phyloP scores from a whole-genome alignment of 805 yeast species.

The Brettanomyces bruxellensis region DNA sequence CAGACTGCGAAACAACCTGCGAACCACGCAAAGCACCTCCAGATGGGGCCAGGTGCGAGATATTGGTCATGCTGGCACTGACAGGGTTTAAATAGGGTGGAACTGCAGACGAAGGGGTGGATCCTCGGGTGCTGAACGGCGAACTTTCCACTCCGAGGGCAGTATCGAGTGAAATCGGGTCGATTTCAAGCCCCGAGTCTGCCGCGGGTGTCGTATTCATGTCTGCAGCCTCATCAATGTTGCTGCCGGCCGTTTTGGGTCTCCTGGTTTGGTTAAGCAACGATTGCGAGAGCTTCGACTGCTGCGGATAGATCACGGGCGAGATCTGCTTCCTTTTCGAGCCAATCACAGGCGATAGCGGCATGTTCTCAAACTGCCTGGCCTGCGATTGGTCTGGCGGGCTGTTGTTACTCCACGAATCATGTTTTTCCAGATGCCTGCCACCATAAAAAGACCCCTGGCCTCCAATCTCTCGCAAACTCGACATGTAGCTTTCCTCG shows the following conservation, averaged over 20 bases:
- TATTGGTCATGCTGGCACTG: not conserved
- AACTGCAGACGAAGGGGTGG: conserved; percentile 1
- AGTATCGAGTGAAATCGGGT: not conserved
- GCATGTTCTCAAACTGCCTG: no score
- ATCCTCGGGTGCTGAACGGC: conserved; percentile 1
- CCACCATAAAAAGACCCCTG: no score
- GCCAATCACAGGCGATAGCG: conserved; percentile 2
- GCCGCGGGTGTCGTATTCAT: not conserved
- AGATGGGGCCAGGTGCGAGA: not conserved
- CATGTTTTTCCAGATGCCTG: no score
- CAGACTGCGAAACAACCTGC: not conserved
- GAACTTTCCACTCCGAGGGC: not conserved
- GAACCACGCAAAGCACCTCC: not conserved
- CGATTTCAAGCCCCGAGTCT: not conserved
- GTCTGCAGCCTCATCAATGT: not conserved
- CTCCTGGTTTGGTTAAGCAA: conserved; percentile 5
- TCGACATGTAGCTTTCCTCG: no score
- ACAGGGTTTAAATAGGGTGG: not conserved
- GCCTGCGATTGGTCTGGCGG: no score
- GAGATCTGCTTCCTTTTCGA: conserved; percentile 18
- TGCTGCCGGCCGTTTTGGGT: not conserved
- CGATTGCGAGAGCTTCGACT: conserved; percentile 22
- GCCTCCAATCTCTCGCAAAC: no score
- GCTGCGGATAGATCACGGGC: conserved; percentile 15
- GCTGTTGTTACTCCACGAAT: no score